These are phyloP conservation scores for Xylaria arbuscula DNA, from an alignment of 2,329 filamentous ascomycete genomes.

Conservation along the genomic window DNA sequence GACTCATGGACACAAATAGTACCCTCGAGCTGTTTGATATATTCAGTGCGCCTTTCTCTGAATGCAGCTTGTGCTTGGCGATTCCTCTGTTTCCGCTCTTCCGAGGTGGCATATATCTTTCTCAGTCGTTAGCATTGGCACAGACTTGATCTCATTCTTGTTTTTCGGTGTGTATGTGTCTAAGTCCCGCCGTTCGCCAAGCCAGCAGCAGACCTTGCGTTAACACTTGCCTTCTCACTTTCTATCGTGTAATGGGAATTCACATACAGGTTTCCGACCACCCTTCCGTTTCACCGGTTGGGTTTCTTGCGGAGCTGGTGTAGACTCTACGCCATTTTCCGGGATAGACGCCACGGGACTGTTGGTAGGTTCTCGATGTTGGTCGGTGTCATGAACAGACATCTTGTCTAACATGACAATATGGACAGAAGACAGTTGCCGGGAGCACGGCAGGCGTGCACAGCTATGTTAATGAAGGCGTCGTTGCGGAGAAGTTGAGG, in stretches of 20 bases:
- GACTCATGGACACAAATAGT: constrained; percentile 98
- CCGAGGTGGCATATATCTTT: constrained; percentile 97
- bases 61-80: constrained; percentile 97
- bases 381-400: constrained; percentile 72
- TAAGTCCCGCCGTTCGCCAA: neutral
- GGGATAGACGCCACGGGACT: constrained; percentile 71
- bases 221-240: neutral
- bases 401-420: constrained; percentile 73
- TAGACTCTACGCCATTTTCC: constrained; percentile 62
- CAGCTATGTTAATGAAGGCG: constrained; percentile 29
- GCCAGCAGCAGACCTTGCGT: neutral
- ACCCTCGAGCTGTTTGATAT: constrained; percentile 98
- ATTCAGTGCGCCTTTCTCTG: constrained; percentile 94
- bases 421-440: constrained; percentile 53
- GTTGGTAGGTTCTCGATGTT: constrained; percentile 68
- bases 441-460: constrained; percentile 54
- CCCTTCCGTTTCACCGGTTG: constrained; percentile 93
- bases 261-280: constrained; percentile 90
- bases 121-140: constrained; percentile 34
- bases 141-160: neutral
- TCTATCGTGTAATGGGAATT: constrained; percentile 21
- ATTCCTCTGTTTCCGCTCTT: constrained; percentile 98
- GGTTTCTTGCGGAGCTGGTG: constrained; percentile 59
- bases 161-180: neutral
- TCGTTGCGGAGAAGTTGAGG: constrained; percentile 23